These are phyloP conservation scores for Solanum sparsipilum DNA, from an alignment of 257 asterid species.

Conservation along the genomic window DNA sequence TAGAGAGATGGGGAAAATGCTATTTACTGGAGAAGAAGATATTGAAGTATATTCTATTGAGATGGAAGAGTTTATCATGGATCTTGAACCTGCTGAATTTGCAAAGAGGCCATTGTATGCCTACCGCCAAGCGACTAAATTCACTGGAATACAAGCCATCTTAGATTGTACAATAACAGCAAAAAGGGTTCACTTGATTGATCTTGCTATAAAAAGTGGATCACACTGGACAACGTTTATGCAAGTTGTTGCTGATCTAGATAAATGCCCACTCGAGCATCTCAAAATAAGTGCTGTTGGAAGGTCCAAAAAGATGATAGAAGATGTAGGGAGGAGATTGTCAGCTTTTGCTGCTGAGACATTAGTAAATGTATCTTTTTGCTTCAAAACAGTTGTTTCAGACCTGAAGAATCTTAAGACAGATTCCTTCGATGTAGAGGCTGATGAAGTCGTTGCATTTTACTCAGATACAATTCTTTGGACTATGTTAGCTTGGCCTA, in stretches of 20 bases:
- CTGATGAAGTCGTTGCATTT: slow-evolving; percentile 20
- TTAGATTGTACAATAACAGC: slow-evolving; percentile 24
- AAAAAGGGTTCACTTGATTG: slow-evolving; percentile 30
- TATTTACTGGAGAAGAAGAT: slow-evolving; percentile 9
- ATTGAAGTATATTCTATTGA: neutral
- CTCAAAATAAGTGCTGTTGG: slow-evolving; percentile 39
- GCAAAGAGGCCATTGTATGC: slow-evolving; percentile 6
- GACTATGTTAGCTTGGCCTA: slow-evolving; percentile 10
- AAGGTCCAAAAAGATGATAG: neutral
- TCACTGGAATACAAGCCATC: slow-evolving; percentile 29
- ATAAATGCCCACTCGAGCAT: slow-evolving; percentile 17
- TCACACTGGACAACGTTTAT: slow-evolving; percentile 32
- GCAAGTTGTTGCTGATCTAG: slow-evolving; percentile 22
- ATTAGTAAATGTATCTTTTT: neutral
- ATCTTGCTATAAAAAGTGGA: slow-evolving; percentile 20
- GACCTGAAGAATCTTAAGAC: neutral
- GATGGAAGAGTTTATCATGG: slow-evolving; percentile 2
- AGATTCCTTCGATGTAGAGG: slow-evolving; percentile 1
- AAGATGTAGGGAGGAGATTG: slow-evolving; percentile 23
- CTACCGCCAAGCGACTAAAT: slow-evolving; percentile 11
- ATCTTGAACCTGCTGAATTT: slow-evolving; percentile 1
- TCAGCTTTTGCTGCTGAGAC: slow-evolving; percentile 20
- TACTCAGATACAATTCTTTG: slow-evolving; percentile 8
- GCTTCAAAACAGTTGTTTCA: slow-evolving; percentile 7
- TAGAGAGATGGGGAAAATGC: neutral